A percentile compares a stretch with the other conserved stretches of the same genome.
Evolutionary conservation across 2,329 filamentous ascomycete species (phyloP).

Genomic region (Tolypocladium tropicale): DNA sequence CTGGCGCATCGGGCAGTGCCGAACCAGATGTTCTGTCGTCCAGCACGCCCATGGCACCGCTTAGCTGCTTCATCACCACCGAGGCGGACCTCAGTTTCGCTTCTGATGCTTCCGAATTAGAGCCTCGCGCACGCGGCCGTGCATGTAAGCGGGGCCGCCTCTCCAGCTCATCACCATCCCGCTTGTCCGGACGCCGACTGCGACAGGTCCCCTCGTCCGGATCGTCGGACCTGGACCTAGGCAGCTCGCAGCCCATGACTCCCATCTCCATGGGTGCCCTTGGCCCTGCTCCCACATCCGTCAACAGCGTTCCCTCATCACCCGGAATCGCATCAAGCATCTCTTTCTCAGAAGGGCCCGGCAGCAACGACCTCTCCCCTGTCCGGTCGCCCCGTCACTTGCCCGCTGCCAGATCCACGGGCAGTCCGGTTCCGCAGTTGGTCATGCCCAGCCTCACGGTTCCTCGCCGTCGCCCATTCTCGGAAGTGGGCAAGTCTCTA

Average conservation of each 20-base stretch:
- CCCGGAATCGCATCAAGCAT: conserved; percentile 38
- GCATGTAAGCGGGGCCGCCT: conserved; percentile 11
- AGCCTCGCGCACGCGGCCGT: conserved; percentile 5
- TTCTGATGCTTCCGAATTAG: conserved; percentile 7
- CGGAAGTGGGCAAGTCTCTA: conserved; percentile 70
- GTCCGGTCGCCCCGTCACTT: conserved; percentile 9
- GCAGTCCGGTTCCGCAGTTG: conserved; percentile 54
- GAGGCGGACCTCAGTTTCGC: conserved; percentile 19
- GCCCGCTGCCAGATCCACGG: conserved; percentile 3
- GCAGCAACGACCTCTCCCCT: conserved; percentile 13
- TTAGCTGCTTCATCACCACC: conserved; percentile 25
- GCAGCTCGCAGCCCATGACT: conserved; percentile 15
- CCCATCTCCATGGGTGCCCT: conserved; percentile 15
- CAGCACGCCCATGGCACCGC: conserved; percentile 11
- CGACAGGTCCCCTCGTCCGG: conserved; percentile 1
- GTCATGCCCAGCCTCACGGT: conserved; percentile 96
- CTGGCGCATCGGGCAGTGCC: conserved; percentile 1
- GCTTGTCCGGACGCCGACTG: not conserved
- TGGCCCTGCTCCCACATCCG: conserved; percentile 17
- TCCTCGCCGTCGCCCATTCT: conserved; percentile 82
- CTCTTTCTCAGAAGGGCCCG: conserved; percentile 24
- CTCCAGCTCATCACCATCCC: not conserved
- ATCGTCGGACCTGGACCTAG: conserved; percentile 6
- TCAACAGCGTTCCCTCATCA: conserved; percentile 40
- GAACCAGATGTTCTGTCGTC: conserved; percentile 5